Evolutionary conservation across 352 stramenopile species (phyloP).

Genomic region (Elongisporangium anandrum): DNA sequence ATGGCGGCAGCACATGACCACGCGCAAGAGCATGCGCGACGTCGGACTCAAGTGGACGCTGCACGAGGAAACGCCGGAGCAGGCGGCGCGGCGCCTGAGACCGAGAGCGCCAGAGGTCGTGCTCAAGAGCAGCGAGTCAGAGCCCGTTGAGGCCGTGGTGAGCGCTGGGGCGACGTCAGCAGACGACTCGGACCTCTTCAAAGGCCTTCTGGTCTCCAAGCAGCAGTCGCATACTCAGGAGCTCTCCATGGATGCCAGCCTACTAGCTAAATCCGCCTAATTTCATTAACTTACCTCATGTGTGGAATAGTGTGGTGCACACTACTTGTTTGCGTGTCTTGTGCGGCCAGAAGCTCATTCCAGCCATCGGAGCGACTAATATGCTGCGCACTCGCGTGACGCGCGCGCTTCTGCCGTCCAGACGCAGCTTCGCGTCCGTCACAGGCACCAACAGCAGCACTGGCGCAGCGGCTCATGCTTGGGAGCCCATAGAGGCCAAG

Average conservation of each 20-base stretch:
- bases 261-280: not conserved
- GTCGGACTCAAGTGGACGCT: not conserved
- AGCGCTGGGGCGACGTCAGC: not conserved
- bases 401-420: constrained; percentile 5
- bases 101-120: not conserved
- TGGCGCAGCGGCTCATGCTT: constrained; percentile 21
- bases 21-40: not conserved
- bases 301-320: not conserved
- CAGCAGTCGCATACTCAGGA: too few species aligned
- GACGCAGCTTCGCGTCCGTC: constrained; percentile 19
- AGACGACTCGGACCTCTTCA: not conserved
- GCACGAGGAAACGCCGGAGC: not conserved
- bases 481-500: constrained; percentile 58
- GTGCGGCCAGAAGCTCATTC: not conserved
- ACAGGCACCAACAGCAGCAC: constrained; percentile 4
- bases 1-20: not conserved
- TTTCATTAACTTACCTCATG: not conserved
- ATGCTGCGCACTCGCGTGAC: constrained; percentile 11
- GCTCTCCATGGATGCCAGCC: not conserved
- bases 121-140: not conserved
- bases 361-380: not conserved
- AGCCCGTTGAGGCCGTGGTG: not conserved
- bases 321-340: not conserved
- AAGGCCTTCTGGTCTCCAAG: not conserved
- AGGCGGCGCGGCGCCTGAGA: not conserved